Base-by-base conservation (phyloP, 1,284 basidiomycete genomes). In the Pulchroboletus neoregius region DNA sequence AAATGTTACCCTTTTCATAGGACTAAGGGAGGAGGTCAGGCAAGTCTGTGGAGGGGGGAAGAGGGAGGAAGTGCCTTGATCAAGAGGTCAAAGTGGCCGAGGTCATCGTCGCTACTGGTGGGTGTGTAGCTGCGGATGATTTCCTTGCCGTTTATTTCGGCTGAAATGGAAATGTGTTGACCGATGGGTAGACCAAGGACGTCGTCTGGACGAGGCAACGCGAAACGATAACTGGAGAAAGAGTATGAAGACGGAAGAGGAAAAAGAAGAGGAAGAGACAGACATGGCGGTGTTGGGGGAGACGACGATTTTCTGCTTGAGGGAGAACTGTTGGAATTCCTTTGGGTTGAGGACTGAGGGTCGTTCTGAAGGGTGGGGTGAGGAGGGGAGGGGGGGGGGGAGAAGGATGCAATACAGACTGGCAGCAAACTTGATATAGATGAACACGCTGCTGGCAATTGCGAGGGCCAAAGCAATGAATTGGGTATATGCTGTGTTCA, bases 1-100 rank as follows among this genome's bases (percentile, higher is more conserved):
- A 98, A 63, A 99, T 89, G 73, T 97, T 98, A 50, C 96, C 96
- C 66, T 92, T 86, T 63, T 95, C 92, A 67, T 99, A 99, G 6
- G 93, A 80, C 93, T 94, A 58, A 6, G n/a, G n/a, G n/a, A 16
- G 23, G 20, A 12, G 3, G 23, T 52, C 8, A 43, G 4, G 12
- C 0, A 1, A 1, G 16, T 12, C 16, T 6, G 12, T n/a, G n/a
- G n/a, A 6, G 20, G 23, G 28, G 45, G 26, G 26, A 6, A 46
- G 28, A 16, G 30, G 32, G 55, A 50, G 34, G 30, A 58, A 6
- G 50, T 58, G 91, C 93, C 85, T 99, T 99, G 75, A 99, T 87
- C 60, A 99, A 79, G 48, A 99, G 82, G 68, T 98, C 94, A 66
- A 99, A 98, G 71, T 90, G 82, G 40, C 95, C 96, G 45, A 78